phyloP scores from a whole-genome alignment of 2,329 filamentous ascomycete species.

The Zymoseptoria ardabiliae region DNA sequence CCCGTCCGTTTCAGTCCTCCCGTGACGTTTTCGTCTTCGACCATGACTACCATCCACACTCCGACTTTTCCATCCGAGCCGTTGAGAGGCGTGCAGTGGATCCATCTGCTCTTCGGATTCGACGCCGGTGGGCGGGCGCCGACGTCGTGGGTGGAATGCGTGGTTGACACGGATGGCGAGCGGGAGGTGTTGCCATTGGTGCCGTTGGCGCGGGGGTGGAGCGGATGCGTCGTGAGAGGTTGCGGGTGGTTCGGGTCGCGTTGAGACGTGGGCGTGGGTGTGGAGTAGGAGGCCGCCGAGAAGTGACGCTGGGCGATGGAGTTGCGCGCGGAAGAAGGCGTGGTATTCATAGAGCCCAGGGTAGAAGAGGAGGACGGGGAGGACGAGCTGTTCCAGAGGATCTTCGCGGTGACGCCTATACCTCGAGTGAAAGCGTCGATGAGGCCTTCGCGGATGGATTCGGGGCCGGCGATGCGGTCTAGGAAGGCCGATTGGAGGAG shows the following conservation, averaged over 20 bases:
- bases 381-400: constrained; percentile 32
- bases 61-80: constrained; percentile 38
- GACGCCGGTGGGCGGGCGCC: not conserved
- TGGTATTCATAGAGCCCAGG: not conserved
- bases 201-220: not conserved
- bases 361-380: not conserved
- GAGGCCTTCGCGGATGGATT: constrained; percentile 32
- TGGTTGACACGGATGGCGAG: constrained; percentile 1
- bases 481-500: constrained; percentile 48
- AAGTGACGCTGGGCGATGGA: not conserved
- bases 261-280: not conserved
- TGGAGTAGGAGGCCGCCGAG: not conserved
- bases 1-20: constrained; percentile 17
- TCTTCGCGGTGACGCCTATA: constrained; percentile 37
- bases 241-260: not conserved
- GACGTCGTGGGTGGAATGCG: not conserved
- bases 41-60: constrained; percentile 43
- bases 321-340: not conserved
- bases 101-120: constrained; percentile 32
- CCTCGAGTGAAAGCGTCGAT: constrained; percentile 34
- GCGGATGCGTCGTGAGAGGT: not conserved
- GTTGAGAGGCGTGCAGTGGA: constrained; percentile 39
- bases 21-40: constrained; percentile 33
- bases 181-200: not conserved
- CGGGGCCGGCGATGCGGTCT: constrained; percentile 36